phyloP scores from a whole-genome alignment of 495 filamentous ascomycete genomes.

The Hyphodiscus hymeniophilus region DNA sequence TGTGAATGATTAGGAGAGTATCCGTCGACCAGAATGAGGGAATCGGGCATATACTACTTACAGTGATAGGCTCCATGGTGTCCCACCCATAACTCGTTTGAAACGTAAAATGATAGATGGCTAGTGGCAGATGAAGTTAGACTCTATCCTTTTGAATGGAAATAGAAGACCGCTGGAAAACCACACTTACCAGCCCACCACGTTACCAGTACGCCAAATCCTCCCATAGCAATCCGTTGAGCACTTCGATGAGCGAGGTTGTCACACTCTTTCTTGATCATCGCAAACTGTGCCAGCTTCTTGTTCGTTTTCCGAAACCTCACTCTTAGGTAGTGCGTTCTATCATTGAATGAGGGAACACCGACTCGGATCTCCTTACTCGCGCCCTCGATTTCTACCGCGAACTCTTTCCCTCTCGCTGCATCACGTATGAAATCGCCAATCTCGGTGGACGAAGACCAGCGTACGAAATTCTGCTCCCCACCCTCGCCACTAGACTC shows the following conservation, averaged over 20 bases:
- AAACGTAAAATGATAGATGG: constrained; percentile 70
- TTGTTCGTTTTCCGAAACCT: constrained; percentile 61
- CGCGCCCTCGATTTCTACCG: constrained; percentile 71
- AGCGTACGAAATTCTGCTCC: constrained; percentile 63
- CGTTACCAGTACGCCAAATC: constrained; percentile 57
- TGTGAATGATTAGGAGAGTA: constrained; percentile 7
- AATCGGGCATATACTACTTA: constrained; percentile 16
- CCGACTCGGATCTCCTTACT: constrained; percentile 61
- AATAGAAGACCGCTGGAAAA: too few species aligned
- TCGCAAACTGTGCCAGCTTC: constrained; percentile 56
- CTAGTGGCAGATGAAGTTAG: too few species aligned
- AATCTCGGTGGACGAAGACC: constrained; percentile 82
- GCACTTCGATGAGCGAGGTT: constrained; percentile 63
- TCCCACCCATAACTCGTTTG: constrained; percentile 79
- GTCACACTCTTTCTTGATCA: constrained; percentile 79
- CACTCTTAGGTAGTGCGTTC: constrained; percentile 77
- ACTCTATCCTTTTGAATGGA: too few species aligned
- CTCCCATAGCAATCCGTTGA: constrained; percentile 70
- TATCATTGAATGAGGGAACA: constrained; percentile 81
- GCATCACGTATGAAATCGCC: constrained; percentile 95
- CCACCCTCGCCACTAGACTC: constrained; percentile 19
- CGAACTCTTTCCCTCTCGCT: constrained; percentile 73
- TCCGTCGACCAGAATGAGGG: background rate
- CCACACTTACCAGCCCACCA: too few species aligned
- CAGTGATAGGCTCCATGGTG: constrained; percentile 81